Percentiles rank a stretch among this genome's conserved stretches.
These are phyloP conservation scores for Boletus insuetus DNA, from an alignment of 768 basidiomycete species.

Conservation along the genomic window DNA sequence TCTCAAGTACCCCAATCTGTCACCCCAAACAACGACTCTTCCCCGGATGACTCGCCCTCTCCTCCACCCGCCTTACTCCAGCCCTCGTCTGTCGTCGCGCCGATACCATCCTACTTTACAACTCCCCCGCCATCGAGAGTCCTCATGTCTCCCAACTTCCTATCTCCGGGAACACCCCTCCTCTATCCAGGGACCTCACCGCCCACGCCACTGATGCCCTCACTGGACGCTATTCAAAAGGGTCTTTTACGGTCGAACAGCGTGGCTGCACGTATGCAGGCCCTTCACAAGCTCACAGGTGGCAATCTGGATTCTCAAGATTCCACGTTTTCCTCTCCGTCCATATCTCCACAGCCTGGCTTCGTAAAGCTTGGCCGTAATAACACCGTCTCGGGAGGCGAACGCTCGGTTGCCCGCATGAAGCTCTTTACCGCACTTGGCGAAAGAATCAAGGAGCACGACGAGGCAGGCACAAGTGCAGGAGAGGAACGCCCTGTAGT, in stretches of 20 bases:
- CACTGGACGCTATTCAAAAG: constrained; percentile 74
- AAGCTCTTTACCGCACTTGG: constrained; percentile 63
- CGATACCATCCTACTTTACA: constrained; percentile 55
- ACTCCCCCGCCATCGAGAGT: constrained; percentile 41
- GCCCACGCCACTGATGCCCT: constrained; percentile 61
- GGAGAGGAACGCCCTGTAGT: constrained; percentile 49
- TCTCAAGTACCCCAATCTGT: constrained; percentile 43
- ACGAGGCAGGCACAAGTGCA: constrained; percentile 59
- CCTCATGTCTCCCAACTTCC: constrained; percentile 45
- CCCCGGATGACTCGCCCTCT: constrained; percentile 54
- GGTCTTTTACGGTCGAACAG: constrained; percentile 89
- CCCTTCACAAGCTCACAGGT: constrained; percentile 82
- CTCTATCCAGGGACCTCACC: constrained; percentile 67
- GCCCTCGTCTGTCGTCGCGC: constrained; percentile 40
- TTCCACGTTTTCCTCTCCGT: constrained; percentile 47
- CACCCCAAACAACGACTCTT: constrained; percentile 62
- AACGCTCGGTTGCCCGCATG: constrained; percentile 69
- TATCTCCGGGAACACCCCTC: constrained; percentile 51
- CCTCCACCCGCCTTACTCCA: constrained; percentile 24
- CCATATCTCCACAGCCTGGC: constrained; percentile 47
- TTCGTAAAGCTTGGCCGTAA: constrained; percentile 55
- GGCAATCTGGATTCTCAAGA: constrained; percentile 61
- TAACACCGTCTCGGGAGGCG: constrained; percentile 81
- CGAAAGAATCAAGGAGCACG: constrained; percentile 57
- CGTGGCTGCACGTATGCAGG: constrained; percentile 74